A percentile compares a stretch with the other conserved stretches of the same genome.
These are phyloP conservation scores for Globisporangium abappressorium DNA, from an alignment of 352 stramenopile species.

Conservation along the genomic window DNA sequence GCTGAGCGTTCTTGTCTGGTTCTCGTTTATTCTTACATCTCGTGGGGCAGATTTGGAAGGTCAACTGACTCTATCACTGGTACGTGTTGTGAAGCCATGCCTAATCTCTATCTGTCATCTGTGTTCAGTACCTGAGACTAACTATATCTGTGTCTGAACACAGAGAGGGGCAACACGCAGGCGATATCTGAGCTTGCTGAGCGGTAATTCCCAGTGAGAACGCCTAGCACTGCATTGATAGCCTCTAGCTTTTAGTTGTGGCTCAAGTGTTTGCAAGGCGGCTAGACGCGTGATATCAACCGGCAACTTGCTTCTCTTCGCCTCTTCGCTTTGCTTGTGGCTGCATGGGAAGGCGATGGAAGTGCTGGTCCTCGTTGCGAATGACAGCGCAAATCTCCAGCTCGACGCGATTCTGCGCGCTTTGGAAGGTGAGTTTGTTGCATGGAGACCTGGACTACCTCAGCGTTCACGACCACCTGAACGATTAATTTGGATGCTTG, in stretches of 20 bases:
- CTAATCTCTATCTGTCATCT: background rate
- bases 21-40: conserved; percentile 4
- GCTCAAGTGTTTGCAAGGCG: background rate
- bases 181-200: background rate
- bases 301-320: background rate
- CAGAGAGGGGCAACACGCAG: background rate
- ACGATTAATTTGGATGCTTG: background rate
- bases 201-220: background rate
- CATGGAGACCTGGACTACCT: background rate
- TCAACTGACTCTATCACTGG: background rate
- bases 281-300: background rate
- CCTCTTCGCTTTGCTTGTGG: background rate
- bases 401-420: conserved; percentile 26
- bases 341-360: conserved; percentile 23
- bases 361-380: conserved; percentile 31
- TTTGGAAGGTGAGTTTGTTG: conserved; percentile 24
- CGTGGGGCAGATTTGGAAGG: background rate
- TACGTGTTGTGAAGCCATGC: background rate
- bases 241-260: background rate
- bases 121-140: background rate
- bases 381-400: conserved; percentile 15
- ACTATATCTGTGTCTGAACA: conserved; percentile 1
- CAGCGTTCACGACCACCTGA: background rate
- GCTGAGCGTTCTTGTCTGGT: background rate
- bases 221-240: background rate